Conservation (phyloP, 2,329 filamentous ascomycete species). For the Talaromyces atroroseus region DNA sequence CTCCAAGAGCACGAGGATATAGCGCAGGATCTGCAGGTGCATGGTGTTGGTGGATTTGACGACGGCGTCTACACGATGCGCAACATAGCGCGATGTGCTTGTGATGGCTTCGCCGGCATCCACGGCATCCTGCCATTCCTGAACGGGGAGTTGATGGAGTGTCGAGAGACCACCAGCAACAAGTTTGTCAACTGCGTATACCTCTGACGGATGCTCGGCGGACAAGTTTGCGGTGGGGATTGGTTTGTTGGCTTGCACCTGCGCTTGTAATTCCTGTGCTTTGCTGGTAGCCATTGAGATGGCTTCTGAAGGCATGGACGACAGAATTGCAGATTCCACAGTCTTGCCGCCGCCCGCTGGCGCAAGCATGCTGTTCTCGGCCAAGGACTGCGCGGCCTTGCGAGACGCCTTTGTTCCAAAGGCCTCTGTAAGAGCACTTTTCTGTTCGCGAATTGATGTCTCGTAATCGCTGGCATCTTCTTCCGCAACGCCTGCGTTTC, state of each 20-base stretch:
- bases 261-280: constrained; percentile 30
- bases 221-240: constrained; percentile 39
- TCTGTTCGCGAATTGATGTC: constrained; percentile 35
- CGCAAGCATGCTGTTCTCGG: constrained; percentile 44
- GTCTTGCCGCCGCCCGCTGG: constrained; percentile 31
- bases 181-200: constrained; percentile 41
- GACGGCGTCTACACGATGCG: constrained; percentile 36
- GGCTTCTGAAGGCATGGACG: constrained; percentile 34
- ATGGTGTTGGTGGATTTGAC: constrained; percentile 34
- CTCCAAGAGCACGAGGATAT: constrained; percentile 41
- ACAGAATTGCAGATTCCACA: constrained; percentile 40
- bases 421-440: constrained; percentile 42
- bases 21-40: constrained; percentile 41
- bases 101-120: constrained; percentile 30
- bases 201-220: constrained; percentile 39
- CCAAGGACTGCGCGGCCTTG: constrained; percentile 43
- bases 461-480: constrained; percentile 17
- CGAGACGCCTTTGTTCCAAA: constrained; percentile 48
- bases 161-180: constrained; percentile 38
- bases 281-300: constrained; percentile 28
- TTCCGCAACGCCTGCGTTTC: constrained; percentile 19
- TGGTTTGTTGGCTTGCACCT: constrained; percentile 44
- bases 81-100: constrained; percentile 41
- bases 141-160: constrained; percentile 38
- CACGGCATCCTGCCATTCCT: constrained; percentile 39